Evolutionary conservation across 2,329 filamentous ascomycete species (phyloP).

Genomic region (Orbilia brochopaga): DNA sequence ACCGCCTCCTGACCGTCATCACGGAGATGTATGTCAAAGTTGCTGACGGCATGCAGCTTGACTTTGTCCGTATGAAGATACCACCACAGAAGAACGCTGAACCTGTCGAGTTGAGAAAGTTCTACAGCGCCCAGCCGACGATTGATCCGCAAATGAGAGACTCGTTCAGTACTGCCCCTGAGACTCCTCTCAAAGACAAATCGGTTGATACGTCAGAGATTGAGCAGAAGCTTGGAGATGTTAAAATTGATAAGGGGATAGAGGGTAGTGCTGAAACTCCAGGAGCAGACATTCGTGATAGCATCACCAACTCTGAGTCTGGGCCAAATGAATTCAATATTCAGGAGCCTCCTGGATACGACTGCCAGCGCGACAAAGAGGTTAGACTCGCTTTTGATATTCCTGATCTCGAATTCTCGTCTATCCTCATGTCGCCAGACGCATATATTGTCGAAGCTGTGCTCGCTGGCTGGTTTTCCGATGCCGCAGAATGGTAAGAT

Average conservation of each 20-base stretch:
- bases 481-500: constrained; percentile 26
- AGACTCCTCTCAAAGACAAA: not conserved
- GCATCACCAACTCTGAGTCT: constrained; percentile 3
- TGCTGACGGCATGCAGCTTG: constrained; percentile 35
- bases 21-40: constrained; percentile 36
- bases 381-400: constrained; percentile 11
- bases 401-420: constrained; percentile 34
- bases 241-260: not conserved
- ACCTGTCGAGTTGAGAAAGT: constrained; percentile 1
- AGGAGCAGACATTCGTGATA: constrained; percentile 4
- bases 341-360: too few species aligned
- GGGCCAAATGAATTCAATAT: too few species aligned
- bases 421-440: constrained; percentile 28
- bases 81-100: not conserved
- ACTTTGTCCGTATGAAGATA: constrained; percentile 30
- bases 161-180: constrained; percentile 5
- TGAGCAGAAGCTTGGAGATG: not conserved
- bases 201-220: not conserved
- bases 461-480: constrained; percentile 34
- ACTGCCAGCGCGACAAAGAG: constrained; percentile 16
- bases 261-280: not conserved
- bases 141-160: not conserved
- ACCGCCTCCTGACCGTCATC: constrained; percentile 11
- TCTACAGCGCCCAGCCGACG: not conserved
- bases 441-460: constrained; percentile 28